These are phyloP conservation scores for Aspergillus brasiliensis DNA, from an alignment of 2,329 filamentous ascomycete species.

Conservation along the genomic window DNA sequence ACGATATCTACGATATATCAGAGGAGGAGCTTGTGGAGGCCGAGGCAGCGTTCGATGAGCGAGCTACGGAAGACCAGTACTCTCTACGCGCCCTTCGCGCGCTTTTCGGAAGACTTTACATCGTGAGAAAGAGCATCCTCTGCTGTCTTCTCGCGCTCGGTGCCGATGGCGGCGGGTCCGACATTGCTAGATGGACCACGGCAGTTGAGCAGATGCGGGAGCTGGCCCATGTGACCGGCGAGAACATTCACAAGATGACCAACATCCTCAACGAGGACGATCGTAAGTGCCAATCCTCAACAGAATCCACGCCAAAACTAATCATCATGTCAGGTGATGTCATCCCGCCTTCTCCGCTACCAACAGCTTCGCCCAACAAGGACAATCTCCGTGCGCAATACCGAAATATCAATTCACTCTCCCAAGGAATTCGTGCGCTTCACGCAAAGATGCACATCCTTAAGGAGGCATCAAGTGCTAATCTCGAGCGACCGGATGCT, in stretches of 20 bases:
- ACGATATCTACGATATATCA: conserved; percentile 83
- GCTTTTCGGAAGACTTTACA: conserved; percentile 76
- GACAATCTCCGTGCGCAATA: conserved; percentile 86
- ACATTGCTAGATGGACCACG: conserved; percentile 76
- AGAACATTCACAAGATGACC: conserved; percentile 67
- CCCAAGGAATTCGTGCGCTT: conserved; percentile 83
- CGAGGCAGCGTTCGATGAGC: conserved; percentile 63
- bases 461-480: conserved; percentile 82
- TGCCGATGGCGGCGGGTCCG: conserved; percentile 73
- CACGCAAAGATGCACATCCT: conserved; percentile 94
- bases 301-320: conserved; percentile 10
- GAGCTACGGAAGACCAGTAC: conserved; percentile 73
- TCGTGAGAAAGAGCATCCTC: conserved; percentile 79
- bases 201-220: conserved; percentile 73
- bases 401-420: conserved; percentile 83
- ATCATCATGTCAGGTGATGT: conserved; percentile 38
- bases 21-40: conserved; percentile 72
- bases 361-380: conserved; percentile 71
- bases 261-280: conserved; percentile 77
- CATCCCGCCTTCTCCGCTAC: conserved; percentile 56
- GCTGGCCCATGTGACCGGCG: conserved; percentile 63
- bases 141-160: conserved; percentile 88
- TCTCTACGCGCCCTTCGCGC: conserved; percentile 80
- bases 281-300: conserved; percentile 53
- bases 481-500: conserved; percentile 69